Conservation (phyloP, 148 eudicot species). For the Gaultheria prostrata region DNA sequence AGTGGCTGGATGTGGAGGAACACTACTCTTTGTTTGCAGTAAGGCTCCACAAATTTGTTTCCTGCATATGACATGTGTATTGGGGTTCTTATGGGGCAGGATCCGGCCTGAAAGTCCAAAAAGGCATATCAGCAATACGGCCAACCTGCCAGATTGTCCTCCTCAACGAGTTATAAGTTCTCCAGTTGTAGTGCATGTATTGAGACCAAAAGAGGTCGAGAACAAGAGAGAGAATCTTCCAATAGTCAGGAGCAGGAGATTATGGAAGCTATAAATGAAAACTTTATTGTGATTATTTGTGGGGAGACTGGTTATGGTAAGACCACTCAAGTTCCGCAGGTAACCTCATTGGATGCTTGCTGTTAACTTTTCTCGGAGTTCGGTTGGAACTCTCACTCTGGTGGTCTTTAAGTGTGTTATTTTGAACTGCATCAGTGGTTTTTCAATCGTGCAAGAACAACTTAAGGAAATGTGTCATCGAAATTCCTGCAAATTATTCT, state of each 20-base stretch:
- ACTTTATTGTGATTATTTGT: conserved; percentile 71
- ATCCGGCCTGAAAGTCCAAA: conserved; percentile 20
- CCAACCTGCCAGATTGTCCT: conserved; percentile 21
- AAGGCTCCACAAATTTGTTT: neutral
- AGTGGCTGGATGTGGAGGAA: neutral
- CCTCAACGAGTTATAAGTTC: conserved; percentile 24
- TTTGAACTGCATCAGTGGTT: no score
- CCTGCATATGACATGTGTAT: neutral
- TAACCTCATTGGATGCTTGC: conserved; percentile 19
- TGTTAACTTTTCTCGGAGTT: neutral
- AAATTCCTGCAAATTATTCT: no score
- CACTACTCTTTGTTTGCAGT: neutral
- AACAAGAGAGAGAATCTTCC: conserved; percentile 71
- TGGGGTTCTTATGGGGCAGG: conserved; percentile 30
- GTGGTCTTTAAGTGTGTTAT: neutral
- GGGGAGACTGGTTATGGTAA: conserved; percentile 97
- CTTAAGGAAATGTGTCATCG: no score
- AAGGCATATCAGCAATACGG: conserved; percentile 11
- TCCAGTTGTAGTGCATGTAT: conserved; percentile 69
- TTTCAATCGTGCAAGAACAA: no score
- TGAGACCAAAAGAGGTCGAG: conserved; percentile 75
- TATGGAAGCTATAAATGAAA: conserved; percentile 89
- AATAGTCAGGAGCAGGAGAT: conserved; percentile 94
- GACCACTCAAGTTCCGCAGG: conserved; percentile 98
- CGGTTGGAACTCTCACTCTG: neutral